Evolutionary conservation across 306 rosid genomes (phyloP).

Genomic region (Prosopis cineraria): DNA sequence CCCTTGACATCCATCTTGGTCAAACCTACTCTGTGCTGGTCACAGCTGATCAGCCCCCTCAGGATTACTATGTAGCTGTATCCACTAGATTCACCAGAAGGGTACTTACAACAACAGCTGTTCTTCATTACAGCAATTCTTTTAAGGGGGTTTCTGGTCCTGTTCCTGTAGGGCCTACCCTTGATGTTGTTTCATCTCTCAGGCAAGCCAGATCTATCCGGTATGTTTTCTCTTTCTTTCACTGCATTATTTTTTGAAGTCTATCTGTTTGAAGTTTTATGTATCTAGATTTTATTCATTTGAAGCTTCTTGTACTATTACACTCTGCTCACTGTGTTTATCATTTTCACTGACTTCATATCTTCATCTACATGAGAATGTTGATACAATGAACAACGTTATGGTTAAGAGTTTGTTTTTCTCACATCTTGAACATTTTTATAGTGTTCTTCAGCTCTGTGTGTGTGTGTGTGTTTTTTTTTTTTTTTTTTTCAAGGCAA

Average conservation of each 20-base stretch:
- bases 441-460: too few species aligned
- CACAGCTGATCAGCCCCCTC: constrained; percentile 85
- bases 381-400: not conserved
- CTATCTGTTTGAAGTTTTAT: not conserved
- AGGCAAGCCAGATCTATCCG: constrained; percentile 83
- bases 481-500: not conserved
- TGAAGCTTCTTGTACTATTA: not conserved
- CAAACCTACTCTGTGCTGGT: constrained; percentile 91
- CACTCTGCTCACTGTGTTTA: not conserved
- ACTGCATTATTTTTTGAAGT: constrained; percentile 16
- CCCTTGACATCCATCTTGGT: constrained; percentile 89
- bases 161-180: constrained; percentile 77
- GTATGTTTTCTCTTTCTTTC: constrained; percentile 40
- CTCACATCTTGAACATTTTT: not conserved
- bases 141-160: constrained; percentile 76
- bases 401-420: not conserved
- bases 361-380: not conserved
- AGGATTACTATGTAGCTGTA: constrained; percentile 83
- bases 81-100: constrained; percentile 75
- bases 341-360: not conserved
- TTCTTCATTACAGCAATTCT: constrained; percentile 93
- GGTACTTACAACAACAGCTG: constrained; percentile 79
- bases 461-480: too few species aligned
- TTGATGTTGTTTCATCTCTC: constrained; percentile 65
- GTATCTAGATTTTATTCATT: not conserved